Percentiles rank a stretch among this genome's conserved stretches.
Evolutionary conservation across 1,284 basidiomycete species (phyloP).

Genomic region (Ganoderma multipileum): DNA sequence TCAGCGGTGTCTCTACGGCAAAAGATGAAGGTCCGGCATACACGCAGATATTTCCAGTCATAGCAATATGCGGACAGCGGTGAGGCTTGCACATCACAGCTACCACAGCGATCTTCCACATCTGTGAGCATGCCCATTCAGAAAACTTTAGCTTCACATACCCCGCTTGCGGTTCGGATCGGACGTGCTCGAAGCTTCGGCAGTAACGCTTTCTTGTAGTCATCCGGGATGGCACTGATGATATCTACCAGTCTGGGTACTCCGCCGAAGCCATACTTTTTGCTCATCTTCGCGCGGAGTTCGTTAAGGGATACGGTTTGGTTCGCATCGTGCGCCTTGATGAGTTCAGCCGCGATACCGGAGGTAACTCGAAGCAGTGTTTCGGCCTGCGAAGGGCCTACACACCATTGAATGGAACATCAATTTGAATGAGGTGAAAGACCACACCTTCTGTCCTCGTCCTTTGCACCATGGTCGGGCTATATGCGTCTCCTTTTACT

Average conservation of each 20-base stretch:
- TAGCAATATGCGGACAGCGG: conserved; percentile 98
- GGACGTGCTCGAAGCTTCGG: conserved; percentile 95
- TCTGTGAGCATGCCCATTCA: conserved; percentile 19
- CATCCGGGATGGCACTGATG: conserved; percentile 97
- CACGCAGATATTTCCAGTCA: conserved; percentile 99
- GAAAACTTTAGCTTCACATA: conserved; percentile 46
- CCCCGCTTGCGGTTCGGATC: conserved; percentile 96
- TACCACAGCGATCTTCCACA: conserved; percentile 89
- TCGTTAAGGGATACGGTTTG: conserved; percentile 87
- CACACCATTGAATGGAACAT: conserved; percentile 2
- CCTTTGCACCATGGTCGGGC: conserved; percentile 52
- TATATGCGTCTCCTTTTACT: not conserved
- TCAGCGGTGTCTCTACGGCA: conserved; percentile 5
- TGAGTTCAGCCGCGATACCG: conserved; percentile 93
- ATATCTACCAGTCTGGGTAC: conserved; percentile 97
- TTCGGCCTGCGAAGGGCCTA: conserved; percentile 89
- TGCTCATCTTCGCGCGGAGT: conserved; percentile 88
- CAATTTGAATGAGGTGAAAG: not conserved
- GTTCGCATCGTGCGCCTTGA: conserved; percentile 85
- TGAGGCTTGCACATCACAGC: conserved; percentile 99
- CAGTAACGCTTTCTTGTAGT: conserved; percentile 91
- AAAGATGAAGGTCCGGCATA: conserved; percentile 46
- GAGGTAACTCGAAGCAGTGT: conserved; percentile 91
- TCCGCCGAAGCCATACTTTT: conserved; percentile 86
- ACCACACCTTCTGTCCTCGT: conserved; percentile 51